phyloP scores from a whole-genome alignment of 2,329 filamentous ascomycete species.

The Alternaria ethzedia region DNA sequence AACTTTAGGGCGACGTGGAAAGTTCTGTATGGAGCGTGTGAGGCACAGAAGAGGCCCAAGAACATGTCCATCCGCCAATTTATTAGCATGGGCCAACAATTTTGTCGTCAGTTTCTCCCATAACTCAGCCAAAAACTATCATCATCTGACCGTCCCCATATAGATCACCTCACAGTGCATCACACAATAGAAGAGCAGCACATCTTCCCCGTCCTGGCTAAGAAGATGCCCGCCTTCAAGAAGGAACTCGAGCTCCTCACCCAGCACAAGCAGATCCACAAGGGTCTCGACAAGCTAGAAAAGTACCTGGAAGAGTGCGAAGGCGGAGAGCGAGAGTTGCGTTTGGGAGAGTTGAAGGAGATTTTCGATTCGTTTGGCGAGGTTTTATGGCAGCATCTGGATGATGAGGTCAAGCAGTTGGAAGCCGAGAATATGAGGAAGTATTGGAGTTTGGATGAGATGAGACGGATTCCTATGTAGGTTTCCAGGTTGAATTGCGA shows the following conservation, averaged over 20 bases:
- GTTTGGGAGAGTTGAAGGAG: conserved; percentile 65
- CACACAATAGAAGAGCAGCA: conserved; percentile 83
- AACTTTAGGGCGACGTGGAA: conserved; percentile 65
- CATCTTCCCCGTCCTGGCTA: conserved; percentile 79
- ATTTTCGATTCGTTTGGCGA: conserved; percentile 80
- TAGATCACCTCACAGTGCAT: conserved; percentile 70
- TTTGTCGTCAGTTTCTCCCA: conserved; percentile 55
- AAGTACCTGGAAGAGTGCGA: conserved; percentile 69
- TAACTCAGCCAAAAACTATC: not conserved
- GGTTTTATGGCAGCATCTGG: conserved; percentile 82
- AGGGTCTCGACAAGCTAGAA: conserved; percentile 71
- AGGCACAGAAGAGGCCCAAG: conserved; percentile 63
- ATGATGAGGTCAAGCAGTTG: conserved; percentile 80
- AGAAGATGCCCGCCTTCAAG: conserved; percentile 79
- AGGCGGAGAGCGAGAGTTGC: conserved; percentile 66
- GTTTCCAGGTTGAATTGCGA: accelerated
- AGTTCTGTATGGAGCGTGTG: conserved; percentile 70
- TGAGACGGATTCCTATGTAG: conserved; percentile 72
- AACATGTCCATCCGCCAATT: conserved; percentile 73
- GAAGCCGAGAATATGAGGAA: conserved; percentile 86
- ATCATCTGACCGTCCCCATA: not conserved
- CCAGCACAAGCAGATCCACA: conserved; percentile 82
- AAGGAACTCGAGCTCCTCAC: conserved; percentile 69
- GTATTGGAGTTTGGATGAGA: conserved; percentile 80
- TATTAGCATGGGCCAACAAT: conserved; percentile 70